Conservation (phyloP, 2,329 filamentous ascomycete genomes). For the Alternaria viburni region DNA sequence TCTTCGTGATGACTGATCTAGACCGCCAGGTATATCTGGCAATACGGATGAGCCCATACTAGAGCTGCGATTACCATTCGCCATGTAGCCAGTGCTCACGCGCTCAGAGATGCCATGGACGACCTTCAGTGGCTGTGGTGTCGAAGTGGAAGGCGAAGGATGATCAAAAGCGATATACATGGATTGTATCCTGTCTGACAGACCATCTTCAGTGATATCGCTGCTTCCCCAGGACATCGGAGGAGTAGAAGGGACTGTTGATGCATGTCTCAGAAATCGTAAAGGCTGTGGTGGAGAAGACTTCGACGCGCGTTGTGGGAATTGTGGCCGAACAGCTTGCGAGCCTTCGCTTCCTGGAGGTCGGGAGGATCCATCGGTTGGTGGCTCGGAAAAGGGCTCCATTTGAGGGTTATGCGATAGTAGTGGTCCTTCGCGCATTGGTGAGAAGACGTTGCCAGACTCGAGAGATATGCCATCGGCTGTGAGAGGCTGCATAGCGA, state of each 20-base stretch:
- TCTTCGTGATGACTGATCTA: conserved; percentile 9
- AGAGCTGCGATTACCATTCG: conserved; percentile 13
- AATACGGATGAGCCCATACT: background rate
- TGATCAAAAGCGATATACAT: conserved; percentile 8
- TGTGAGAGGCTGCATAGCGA: background rate
- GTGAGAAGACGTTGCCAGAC: background rate
- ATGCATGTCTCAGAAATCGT: conserved; percentile 6
- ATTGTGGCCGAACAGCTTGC: background rate
- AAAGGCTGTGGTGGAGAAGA: conserved; percentile 13
- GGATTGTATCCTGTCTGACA: conserved; percentile 20
- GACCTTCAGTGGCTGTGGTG: conserved; percentile 3
- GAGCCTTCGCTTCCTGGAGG: conserved; percentile 2
- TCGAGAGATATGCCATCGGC: conserved; percentile 1
- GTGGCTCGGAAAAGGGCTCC: background rate
- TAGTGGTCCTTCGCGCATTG: background rate
- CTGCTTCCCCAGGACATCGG: conserved; percentile 19
- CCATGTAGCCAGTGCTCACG: conserved; percentile 17
- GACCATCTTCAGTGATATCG: conserved; percentile 10
- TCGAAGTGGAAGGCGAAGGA: background rate
- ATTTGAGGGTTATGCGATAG: conserved; percentile 2
- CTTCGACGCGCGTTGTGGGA: background rate
- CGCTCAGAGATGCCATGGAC: conserved; percentile 11
- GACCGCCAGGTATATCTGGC: conserved; percentile 5
- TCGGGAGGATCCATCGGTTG: background rate
- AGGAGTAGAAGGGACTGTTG: conserved; percentile 18